Evolutionary conservation across 2,329 filamentous ascomycete genomes (phyloP).

Genomic region (Elsinoe perseae): DNA sequence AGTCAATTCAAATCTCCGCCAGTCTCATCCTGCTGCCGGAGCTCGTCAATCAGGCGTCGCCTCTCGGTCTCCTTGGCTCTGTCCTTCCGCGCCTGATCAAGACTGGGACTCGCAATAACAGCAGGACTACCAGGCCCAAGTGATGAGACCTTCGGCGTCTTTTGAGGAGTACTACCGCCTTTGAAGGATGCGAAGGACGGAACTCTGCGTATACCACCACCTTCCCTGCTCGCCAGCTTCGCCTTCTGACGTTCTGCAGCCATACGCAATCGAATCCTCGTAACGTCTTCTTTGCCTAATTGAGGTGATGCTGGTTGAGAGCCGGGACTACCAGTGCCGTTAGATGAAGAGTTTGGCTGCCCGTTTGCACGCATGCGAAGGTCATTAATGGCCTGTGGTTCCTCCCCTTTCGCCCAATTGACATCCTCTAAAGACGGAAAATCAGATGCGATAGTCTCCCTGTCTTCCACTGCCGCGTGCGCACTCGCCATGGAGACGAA

Average conservation of each 20-base stretch:
- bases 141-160: slow-evolving; percentile 15
- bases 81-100: slow-evolving; percentile 40
- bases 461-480: slow-evolving; percentile 49
- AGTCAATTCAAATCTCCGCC: no score
- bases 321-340: neutral
- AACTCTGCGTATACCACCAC: slow-evolving; percentile 28
- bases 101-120: slow-evolving; percentile 27
- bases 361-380: neutral
- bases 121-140: neutral
- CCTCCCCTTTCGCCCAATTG: slow-evolving; percentile 44
- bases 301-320: neutral
- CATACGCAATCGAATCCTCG: slow-evolving; percentile 2
- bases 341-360: neutral
- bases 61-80: slow-evolving; percentile 39
- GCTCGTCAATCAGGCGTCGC: slow-evolving; percentile 38
- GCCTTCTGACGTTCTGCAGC: neutral
- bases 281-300: neutral
- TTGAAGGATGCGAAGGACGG: slow-evolving; percentile 38
- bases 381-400: slow-evolving; percentile 38
- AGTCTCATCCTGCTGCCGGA: slow-evolving; percentile 31
- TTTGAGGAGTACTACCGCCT: slow-evolving; percentile 23
- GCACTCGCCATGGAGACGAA: slow-evolving; percentile 52
- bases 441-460: slow-evolving; percentile 34
- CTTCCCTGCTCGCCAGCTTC: neutral
- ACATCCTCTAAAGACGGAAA: slow-evolving; percentile 47